phyloP scores from a whole-genome alignment of 495 filamentous ascomycete species.

The Letharia lupina region DNA sequence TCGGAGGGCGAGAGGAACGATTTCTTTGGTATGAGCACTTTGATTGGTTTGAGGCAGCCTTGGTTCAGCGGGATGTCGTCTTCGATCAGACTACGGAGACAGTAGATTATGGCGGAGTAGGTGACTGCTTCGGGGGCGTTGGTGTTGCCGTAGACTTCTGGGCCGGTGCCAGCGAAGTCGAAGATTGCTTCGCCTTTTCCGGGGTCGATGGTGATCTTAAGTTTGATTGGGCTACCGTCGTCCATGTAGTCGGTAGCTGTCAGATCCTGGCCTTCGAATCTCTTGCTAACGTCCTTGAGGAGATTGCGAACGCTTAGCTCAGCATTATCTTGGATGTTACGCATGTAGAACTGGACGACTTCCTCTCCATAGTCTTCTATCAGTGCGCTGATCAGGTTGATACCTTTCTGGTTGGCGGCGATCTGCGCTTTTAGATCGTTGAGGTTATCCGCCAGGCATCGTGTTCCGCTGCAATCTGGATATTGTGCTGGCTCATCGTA shows the following conservation, averaged over 20 bases:
- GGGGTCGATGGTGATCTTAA: constrained; percentile 76
- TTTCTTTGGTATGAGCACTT: constrained; percentile 71
- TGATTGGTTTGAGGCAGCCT: constrained; percentile 83
- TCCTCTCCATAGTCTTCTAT: constrained; percentile 86
- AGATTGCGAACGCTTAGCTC: constrained; percentile 77
- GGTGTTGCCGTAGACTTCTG: constrained; percentile 89
- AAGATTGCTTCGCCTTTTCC: constrained; percentile 81
- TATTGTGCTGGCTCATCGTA: constrained; percentile 76
- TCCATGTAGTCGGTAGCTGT: constrained; percentile 81
- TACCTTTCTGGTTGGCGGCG: constrained; percentile 92
- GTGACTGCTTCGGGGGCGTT: constrained; percentile 94
- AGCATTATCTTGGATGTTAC: constrained; percentile 85
- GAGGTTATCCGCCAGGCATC: constrained; percentile 87
- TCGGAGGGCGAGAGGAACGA: constrained; percentile 81
- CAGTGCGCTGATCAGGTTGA: constrained; percentile 74
- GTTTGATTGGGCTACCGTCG: constrained; percentile 77
- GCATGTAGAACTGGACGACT: constrained; percentile 95
- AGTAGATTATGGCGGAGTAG: constrained; percentile 94
- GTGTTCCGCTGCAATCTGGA: constrained; percentile 79
- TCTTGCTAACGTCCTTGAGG: constrained; percentile 66
- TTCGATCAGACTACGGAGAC: constrained; percentile 81
- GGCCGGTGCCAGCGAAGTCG: constrained; percentile 84
- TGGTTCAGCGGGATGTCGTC: constrained; percentile 96
- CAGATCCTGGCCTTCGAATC: constrained; percentile 70
- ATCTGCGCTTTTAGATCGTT: constrained; percentile 96